These are phyloP conservation scores for Malus hybrid DNA, from an alignment of 331 rosid genomes.

Conservation along the genomic window DNA sequence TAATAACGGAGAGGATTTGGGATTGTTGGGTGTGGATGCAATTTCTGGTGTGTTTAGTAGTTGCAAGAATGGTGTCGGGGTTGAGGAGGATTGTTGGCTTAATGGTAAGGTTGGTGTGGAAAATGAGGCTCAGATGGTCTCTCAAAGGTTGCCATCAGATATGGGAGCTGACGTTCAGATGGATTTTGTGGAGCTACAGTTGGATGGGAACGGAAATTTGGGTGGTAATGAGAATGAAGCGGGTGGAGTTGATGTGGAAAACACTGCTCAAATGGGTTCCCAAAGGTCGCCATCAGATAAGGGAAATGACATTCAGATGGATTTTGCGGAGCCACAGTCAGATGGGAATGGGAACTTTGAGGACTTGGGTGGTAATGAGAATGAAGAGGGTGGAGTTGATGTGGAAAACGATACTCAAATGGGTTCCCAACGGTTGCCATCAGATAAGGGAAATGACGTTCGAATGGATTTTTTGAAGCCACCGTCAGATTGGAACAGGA, in stretches of 20 bases:
- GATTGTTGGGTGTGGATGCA: neutral
- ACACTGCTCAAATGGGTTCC: neutral
- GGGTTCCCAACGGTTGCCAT: too few relatives aligned
- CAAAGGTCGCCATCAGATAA: neutral
- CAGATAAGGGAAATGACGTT: too few relatives aligned
- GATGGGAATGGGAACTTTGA: neutral
- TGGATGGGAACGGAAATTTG: constrained; percentile 4
- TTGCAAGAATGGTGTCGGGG: neutral
- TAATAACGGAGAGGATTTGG: constrained; percentile 5
- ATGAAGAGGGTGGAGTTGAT: constrained; percentile 9
- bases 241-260: neutral
- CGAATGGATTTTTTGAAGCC: neutral
- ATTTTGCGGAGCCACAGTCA: neutral
- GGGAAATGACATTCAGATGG: neutral
- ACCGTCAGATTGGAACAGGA: neutral
- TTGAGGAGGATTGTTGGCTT: constrained; percentile 6
- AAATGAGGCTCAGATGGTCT: constrained; percentile 1
- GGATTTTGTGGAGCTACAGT: constrained; percentile 6
- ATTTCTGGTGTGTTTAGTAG: neutral
- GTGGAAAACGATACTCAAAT: too few relatives aligned
- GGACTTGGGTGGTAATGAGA: neutral
- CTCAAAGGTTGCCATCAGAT: neutral
- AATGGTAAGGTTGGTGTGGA: constrained; percentile 3
- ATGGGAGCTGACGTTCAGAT: neutral
- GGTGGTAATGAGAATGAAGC: constrained; percentile 1